These are phyloP conservation scores for Moringa oleifera DNA, from an alignment of 345 rosid species.

Conservation along the genomic window DNA sequence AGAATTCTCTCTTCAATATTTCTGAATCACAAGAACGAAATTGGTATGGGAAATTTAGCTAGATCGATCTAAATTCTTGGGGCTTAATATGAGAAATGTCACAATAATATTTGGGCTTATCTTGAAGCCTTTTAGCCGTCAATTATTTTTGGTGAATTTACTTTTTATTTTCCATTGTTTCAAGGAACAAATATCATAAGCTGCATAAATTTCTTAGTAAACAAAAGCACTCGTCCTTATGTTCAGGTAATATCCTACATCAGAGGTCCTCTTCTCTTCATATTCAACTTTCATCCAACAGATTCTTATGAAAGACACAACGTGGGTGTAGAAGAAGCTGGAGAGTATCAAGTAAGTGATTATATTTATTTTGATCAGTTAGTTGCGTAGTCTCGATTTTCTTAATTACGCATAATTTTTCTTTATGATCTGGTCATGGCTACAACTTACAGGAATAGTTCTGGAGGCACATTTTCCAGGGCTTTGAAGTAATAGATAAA, in stretches of 20 bases:
- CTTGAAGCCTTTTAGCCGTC: too few relatives aligned
- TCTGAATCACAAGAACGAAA: too few relatives aligned
- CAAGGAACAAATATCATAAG: background rate
- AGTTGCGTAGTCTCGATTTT: background rate
- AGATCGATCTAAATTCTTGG: too few relatives aligned
- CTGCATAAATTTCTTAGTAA: background rate
- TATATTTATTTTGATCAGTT: background rate
- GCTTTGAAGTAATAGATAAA: too few relatives aligned
- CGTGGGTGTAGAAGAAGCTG: slow-evolving; percentile 92
- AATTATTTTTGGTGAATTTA: too few relatives aligned
- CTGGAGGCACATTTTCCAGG: background rate
- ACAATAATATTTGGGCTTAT: too few relatives aligned
- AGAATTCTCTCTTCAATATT: too few relatives aligned
- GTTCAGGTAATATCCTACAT: slow-evolving; percentile 72
- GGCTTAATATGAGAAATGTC: too few relatives aligned
- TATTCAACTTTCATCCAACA: slow-evolving; percentile 91
- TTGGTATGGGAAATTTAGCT: too few relatives aligned
- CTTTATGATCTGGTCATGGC: background rate
- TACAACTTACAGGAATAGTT: too few relatives aligned
- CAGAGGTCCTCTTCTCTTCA: slow-evolving; percentile 83
- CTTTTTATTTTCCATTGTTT: background rate
- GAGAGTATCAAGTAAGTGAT: slow-evolving; percentile 73
- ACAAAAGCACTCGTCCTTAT: slow-evolving; percentile 8
- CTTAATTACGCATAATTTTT: background rate
- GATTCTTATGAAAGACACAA: slow-evolving; percentile 47